Evolutionary conservation across 1,284 basidiomycete species (phyloP), one percentile per base, ranked within the genome.

Genomic region (Microbotryum lychnidis-dioicae): DNA sequence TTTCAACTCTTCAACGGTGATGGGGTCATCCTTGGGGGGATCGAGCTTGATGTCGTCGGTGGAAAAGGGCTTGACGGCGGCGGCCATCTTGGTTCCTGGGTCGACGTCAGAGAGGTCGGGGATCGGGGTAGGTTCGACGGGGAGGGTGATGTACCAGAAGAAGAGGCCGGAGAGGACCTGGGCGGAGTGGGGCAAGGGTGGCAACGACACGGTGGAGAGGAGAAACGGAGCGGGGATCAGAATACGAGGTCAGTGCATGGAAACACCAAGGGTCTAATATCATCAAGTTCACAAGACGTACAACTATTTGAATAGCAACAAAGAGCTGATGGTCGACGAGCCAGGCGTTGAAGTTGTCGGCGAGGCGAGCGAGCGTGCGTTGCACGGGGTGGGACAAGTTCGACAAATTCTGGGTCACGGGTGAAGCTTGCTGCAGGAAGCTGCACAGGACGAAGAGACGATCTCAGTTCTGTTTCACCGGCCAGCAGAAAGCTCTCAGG

Each of bases 11-110:
- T 82, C 83, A 23, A 80, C 77, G 1, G 86, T 88, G 76, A 83
- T 86, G 0, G 86, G 84, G 72, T 88, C 84, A 70, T 87, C 80
- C 73, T 86, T 89, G 29, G 90, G 89, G 4, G 87, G 84, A 27
- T 79, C 79, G 55, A 91, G 80, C 71, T 87, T 58, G 33, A 50
- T 42, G 29, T 58, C 31, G 33, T 52, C 42, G 10, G 57, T 55
- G 12, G 54, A 50, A 5, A 62, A 44, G 1, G 56, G 56, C 49
- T 54, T 29, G 0, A 51, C 42, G 25, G 60, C 66, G 46, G 57
- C 58, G 20, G 50, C 50, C 55, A 56, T 57, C 7, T 25, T 33
- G 37, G 55, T 21, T n/a, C 16, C 46, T 25, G 50, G 44, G 16
- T 57, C 55, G 55, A 57, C 10, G n/a, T 23, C 27, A 23, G 33